phyloP scores from a whole-genome alignment of 1,139 yeast species.

The Suhomyces bokatorum region DNA sequence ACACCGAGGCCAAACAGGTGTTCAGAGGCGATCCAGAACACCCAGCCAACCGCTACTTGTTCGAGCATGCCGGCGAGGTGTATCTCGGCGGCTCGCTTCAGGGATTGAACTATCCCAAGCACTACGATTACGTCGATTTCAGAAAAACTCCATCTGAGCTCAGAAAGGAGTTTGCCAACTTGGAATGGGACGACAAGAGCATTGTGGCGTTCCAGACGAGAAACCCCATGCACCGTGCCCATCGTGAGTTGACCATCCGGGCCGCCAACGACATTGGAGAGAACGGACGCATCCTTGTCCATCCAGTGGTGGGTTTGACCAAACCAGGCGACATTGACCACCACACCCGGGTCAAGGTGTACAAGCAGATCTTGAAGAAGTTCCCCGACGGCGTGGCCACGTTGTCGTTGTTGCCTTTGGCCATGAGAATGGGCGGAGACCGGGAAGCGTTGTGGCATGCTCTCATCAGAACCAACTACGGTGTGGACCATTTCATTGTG shows the following conservation, averaged over 20 bases:
- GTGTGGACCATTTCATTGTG: constrained; percentile 95
- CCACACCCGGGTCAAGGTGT: constrained; percentile 94
- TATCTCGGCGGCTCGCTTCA: constrained; percentile 88
- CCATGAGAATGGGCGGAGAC: constrained; percentile 99
- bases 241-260: constrained; percentile 91
- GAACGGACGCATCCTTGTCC: constrained; percentile 73
- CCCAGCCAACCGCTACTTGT: constrained; percentile 81
- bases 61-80: constrained; percentile 73
- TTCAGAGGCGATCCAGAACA: constrained; percentile 98
- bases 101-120: constrained; percentile 81
- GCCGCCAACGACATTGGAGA: constrained; percentile 67
- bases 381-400: constrained; percentile 94
- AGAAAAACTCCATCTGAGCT: constrained; percentile 91
- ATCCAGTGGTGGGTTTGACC: constrained; percentile 95
- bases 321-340: constrained; percentile 98
- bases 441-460: constrained; percentile 99
- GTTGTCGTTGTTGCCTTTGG: constrained; percentile 83
- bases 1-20: constrained; percentile 75
- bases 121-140: constrained; percentile 84
- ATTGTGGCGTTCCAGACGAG: constrained; percentile 98
- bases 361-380: constrained; percentile 86
- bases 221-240: constrained; percentile 99
- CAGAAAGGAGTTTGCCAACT: constrained; percentile 75
- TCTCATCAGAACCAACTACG: constrained; percentile 91
- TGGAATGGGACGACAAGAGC: constrained; percentile 72